These are phyloP conservation scores for Russula brevipes DNA, from an alignment of 768 basidiomycete genomes.

Conservation along the genomic window DNA sequence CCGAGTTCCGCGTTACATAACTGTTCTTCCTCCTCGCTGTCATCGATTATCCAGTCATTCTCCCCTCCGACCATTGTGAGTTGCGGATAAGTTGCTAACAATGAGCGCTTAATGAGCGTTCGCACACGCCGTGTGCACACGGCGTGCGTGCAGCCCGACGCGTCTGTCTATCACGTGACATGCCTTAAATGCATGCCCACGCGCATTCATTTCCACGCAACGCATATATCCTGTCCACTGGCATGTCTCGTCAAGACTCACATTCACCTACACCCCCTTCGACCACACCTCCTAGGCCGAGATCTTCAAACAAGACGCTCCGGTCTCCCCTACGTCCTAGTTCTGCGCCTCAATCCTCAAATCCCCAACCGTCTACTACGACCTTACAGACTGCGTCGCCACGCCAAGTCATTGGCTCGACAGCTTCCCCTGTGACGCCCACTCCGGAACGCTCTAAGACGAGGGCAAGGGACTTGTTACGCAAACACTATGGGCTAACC, in stretches of 20 bases:
- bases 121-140: no score
- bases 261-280: conserved; percentile 5
- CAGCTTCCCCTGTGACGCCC: conserved; percentile 13
- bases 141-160: background rate
- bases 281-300: conserved; percentile 16
- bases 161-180: background rate
- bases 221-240: background rate
- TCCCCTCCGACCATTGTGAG: background rate
- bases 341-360: conserved; percentile 11
- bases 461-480: conserved; percentile 66
- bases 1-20: background rate
- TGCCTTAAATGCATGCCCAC: no score
- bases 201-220: no score
- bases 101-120: no score
- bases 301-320: conserved; percentile 14
- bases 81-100: background rate
- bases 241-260: conserved; percentile 17
- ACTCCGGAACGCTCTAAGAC: conserved; percentile 28
- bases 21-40: conserved; percentile 25
- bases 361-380: background rate
- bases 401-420: background rate
- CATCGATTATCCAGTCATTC: conserved; percentile 23
- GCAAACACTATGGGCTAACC: conserved; percentile 85
- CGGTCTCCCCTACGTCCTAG: conserved; percentile 21
- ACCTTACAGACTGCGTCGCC: background rate